phyloP scores from a whole-genome alignment of 495 filamentous ascomycete species.

The Amniculicola lignicola region DNA sequence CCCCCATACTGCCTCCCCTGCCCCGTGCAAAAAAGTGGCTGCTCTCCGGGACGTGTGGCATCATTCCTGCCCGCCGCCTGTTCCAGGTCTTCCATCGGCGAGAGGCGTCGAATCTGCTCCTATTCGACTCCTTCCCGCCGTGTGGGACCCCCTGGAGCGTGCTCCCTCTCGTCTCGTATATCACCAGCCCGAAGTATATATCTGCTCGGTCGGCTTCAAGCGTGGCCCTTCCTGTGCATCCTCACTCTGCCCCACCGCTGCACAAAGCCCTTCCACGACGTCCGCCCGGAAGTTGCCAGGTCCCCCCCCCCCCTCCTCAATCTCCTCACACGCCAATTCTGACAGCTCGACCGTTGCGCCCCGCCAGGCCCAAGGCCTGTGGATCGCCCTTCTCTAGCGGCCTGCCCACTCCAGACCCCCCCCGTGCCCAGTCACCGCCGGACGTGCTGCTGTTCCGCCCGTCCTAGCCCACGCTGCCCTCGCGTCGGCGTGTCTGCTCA shows the following conservation, averaged over 20 bases:
- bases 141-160: constrained; percentile 12
- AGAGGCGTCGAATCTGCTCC: neutral
- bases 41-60: constrained; percentile 9
- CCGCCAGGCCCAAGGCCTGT: constrained; percentile 15
- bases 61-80: constrained; percentile 12
- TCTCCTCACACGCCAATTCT: constrained; percentile 17
- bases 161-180: constrained; percentile 26
- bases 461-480: constrained; percentile 4
- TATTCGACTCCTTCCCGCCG: constrained; percentile 2
- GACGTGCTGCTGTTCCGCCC: constrained; percentile 17
- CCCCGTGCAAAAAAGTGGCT: constrained; percentile 5
- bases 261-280: constrained; percentile 4
- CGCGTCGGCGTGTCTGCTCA: neutral
- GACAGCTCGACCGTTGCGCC: constrained; percentile 34
- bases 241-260: constrained; percentile 5
- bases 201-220: constrained; percentile 13
- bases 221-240: constrained; percentile 3
- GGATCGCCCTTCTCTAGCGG: constrained; percentile 31
- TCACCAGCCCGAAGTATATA: constrained; percentile 12
- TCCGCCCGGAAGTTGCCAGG: neutral
- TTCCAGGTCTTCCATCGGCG: neutral
- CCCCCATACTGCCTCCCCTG: constrained; percentile 4
- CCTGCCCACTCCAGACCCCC: constrained; percentile 24
- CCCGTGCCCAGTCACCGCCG: constrained; percentile 13
- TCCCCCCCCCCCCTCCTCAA: constrained; percentile 1